Evolutionary conservation across 148 eudicot species (phyloP).

Genomic region (Rhododendron kiyosumense): DNA sequence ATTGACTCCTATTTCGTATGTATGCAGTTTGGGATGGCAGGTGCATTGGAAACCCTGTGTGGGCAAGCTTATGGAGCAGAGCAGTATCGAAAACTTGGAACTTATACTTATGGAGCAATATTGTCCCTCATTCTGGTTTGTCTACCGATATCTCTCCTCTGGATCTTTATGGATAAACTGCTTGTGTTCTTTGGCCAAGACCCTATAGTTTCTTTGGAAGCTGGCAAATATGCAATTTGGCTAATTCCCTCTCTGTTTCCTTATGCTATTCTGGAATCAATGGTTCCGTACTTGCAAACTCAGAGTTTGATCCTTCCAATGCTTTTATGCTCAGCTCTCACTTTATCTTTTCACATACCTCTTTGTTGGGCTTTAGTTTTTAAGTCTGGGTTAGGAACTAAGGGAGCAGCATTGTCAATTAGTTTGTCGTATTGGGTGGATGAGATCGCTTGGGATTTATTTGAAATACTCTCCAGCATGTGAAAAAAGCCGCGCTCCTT

Average conservation of each 20-base stretch:
- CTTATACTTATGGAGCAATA: conserved; percentile 29
- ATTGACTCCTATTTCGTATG: too few species aligned
- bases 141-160: conserved; percentile 28
- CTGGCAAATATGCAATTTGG: conserved; percentile 26
- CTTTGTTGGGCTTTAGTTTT: conserved; percentile 37
- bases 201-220: conserved; percentile 34
- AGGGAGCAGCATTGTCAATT: conserved; percentile 40
- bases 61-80: too few species aligned
- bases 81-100: conserved; percentile 32
- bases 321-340: conserved; percentile 24
- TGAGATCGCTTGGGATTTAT: conserved; percentile 30
- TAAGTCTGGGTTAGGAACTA: conserved; percentile 23
- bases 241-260: conserved; percentile 37
- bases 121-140: conserved; percentile 30
- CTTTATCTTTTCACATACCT: conserved; percentile 28
- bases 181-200: conserved; percentile 39
- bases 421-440: conserved; percentile 33
- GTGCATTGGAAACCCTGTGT: too few species aligned
- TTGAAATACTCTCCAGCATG: conserved; percentile 34
- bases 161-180: conserved; percentile 39
- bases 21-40: too few species aligned
- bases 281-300: conserved; percentile 33
- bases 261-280: conserved; percentile 24
- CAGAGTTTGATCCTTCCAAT: conserved; percentile 42
- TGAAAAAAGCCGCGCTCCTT: conserved; percentile 26